Percentiles rank a stretch among this genome's conserved stretches.
phyloP scores from a whole-genome alignment of 495 filamentous ascomycete species.

The Aspergillus hancockii region DNA sequence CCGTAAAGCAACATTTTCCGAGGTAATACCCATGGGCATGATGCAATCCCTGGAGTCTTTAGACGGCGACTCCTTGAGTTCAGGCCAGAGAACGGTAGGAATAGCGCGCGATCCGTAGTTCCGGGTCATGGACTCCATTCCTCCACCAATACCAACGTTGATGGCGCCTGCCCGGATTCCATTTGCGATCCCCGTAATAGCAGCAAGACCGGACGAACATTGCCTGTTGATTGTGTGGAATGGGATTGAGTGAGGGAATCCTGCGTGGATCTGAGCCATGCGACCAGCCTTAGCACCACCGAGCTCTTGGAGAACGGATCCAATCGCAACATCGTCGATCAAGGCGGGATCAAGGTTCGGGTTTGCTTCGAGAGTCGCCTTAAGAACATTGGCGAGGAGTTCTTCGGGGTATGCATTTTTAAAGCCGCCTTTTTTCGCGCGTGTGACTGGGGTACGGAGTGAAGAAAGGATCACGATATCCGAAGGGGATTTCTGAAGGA shows the following conservation, averaged over 20 bases:
- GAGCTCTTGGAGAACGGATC: slow-evolving; percentile 86
- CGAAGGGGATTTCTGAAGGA: slow-evolving; percentile 76
- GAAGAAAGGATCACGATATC: slow-evolving; percentile 89
- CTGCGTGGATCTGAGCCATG: slow-evolving; percentile 83
- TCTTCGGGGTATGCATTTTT: slow-evolving; percentile 90
- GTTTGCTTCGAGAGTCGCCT: slow-evolving; percentile 73
- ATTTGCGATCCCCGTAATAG: slow-evolving; percentile 69
- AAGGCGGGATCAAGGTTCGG: slow-evolving; percentile 70
- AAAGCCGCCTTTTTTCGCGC: slow-evolving; percentile 79
- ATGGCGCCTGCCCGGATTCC: slow-evolving; percentile 72
- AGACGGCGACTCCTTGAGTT: slow-evolving; percentile 60
- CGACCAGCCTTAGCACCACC: slow-evolving; percentile 89
- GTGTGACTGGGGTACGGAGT: slow-evolving; percentile 81
- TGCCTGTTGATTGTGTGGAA: slow-evolving; percentile 88
- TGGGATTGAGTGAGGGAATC: slow-evolving; percentile 69
- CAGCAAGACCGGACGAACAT: slow-evolving; percentile 74
- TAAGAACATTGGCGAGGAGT: slow-evolving; percentile 78
- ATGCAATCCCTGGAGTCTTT: slow-evolving; percentile 81
- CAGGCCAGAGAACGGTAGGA: slow-evolving; percentile 77
- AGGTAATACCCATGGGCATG: slow-evolving; percentile 93
- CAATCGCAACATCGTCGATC: slow-evolving; percentile 81
- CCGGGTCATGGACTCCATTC: slow-evolving; percentile 91
- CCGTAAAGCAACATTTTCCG: slow-evolving; percentile 81
- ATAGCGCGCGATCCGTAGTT: slow-evolving; percentile 86
- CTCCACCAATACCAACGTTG: slow-evolving; percentile 79